Percentiles rank a stretch among this genome's conserved stretches.
phyloP scores from a whole-genome alignment of 2,329 filamentous ascomycete species.

The Ophiostoma novo-ulmi region DNA sequence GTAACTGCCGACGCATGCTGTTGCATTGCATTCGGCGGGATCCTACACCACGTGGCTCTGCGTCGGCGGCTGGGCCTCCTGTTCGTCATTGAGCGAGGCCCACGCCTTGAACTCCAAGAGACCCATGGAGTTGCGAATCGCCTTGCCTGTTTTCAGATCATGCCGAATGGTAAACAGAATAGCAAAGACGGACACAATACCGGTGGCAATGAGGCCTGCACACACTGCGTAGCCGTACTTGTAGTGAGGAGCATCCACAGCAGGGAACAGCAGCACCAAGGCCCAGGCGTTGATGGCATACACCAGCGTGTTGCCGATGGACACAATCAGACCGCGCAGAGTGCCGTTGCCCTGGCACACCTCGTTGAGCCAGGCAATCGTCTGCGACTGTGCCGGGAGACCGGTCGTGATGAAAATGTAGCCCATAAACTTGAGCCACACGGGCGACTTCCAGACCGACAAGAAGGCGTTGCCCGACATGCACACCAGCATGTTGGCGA shows the following conservation, averaged over 20 bases:
- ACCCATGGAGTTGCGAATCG: not conserved
- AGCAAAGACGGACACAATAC: not conserved
- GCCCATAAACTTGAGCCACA: not conserved
- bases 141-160: not conserved
- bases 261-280: not conserved
- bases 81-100: not conserved
- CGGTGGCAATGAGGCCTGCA: not conserved
- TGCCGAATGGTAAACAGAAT: not conserved
- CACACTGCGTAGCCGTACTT: not conserved
- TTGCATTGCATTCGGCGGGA: not conserved
- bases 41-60: not conserved
- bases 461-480: not conserved
- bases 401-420: not conserved
- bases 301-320: not conserved
- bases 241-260: not conserved
- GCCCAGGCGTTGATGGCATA: constrained; percentile 5
- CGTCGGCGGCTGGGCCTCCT: not conserved
- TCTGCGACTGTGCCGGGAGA: not conserved
- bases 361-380: not conserved
- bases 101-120: constrained; percentile 6
- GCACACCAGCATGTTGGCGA: not conserved
- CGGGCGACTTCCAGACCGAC: not conserved
- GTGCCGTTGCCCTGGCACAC: not conserved
- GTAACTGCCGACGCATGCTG: too few species aligned
- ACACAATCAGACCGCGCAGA: not conserved